Evolutionary conservation across 2,329 filamentous ascomycete genomes (phyloP), one percentile per base, ranked within the genome.

Genomic region (Colletotrichum lini): DNA sequence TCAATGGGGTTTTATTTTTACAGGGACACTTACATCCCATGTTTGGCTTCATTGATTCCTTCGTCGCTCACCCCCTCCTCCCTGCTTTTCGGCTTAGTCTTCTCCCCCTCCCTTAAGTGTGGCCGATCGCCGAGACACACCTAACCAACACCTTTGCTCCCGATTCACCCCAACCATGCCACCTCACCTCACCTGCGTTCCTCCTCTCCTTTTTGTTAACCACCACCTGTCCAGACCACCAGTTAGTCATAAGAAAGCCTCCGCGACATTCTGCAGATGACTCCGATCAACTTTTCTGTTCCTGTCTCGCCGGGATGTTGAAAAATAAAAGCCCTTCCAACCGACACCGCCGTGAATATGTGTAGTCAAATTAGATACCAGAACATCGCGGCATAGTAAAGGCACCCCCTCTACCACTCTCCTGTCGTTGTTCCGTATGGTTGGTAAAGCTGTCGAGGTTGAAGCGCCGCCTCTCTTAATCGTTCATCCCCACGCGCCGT

Each of bases 351-450:
- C 47, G 45, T 47, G 30, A 47, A 40, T 38, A 52, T 58, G 59
- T 52, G 23, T 63, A 18, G 53, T 64, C 58, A 63, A 71, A 71
- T 58, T 63, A 71, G 57, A 62, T 68, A 38, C n/a, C 57, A 58
- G 57, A 68, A 61, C 50, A 45, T 47, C 23, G 57, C 21, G 65
- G 52, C 45, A 67, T 42, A 47, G 16, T 52, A 40, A 44, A 21
- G 21, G 42, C 23, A 50, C 44, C 50, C 26, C 50, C 63, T 56
- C 21, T 67, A 35, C 56, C 40, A 49, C 56, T 67, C 21, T 61
- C 21, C 49, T 67, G 21, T 26, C 38, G 52, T n/a, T 57, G 18
- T 40, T 47, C 47, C 45, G 23, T 61, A 52, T 47, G 38, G 50
- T 47, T 35, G 58, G 30, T 40, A 40, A 38, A 30, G 45, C 58